phyloP scores from a whole-genome alignment of 2,329 filamentous ascomycete genomes.

The Talaromyces islandicus region DNA sequence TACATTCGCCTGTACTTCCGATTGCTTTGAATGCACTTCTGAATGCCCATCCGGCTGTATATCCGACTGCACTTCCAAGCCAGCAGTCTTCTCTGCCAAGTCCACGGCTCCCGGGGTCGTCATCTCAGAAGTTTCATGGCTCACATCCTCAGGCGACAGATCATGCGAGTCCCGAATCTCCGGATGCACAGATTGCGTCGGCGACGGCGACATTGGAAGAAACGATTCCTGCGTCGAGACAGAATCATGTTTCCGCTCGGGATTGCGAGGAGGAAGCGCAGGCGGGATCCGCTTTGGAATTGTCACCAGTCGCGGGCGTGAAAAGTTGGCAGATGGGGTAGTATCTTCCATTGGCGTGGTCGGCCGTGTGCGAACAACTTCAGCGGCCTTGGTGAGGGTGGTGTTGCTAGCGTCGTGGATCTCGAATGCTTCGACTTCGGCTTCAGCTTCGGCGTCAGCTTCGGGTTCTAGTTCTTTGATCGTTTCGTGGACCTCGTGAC shows the following conservation, averaged over 20 bases:
- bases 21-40: not conserved
- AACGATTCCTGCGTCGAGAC: slow-evolving; percentile 19
- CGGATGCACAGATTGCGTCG: slow-evolving; percentile 18
- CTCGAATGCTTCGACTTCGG: slow-evolving; percentile 25
- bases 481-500: slow-evolving; percentile 19
- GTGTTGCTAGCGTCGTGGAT: slow-evolving; percentile 47
- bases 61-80: not conserved
- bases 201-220: slow-evolving; percentile 17
- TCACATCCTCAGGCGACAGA: slow-evolving; percentile 9
- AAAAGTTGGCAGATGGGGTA: slow-evolving; percentile 61
- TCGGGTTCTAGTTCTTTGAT: slow-evolving; percentile 11
- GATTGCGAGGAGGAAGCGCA: slow-evolving; percentile 70
- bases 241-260: slow-evolving; percentile 32
- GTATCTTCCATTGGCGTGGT: slow-evolving; percentile 36
- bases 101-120: slow-evolving; percentile 17
- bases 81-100: not conserved
- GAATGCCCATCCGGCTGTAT: not conserved
- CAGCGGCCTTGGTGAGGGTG: slow-evolving; percentile 37
- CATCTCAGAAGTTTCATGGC: slow-evolving; percentile 5
- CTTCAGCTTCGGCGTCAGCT: not conserved
- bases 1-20: too few species aligned
- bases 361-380: slow-evolving; percentile 35
- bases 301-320: slow-evolving; percentile 72
- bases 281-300: slow-evolving; percentile 75
- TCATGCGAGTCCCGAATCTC: slow-evolving; percentile 15